Evolutionary conservation across 768 basidiomycete genomes (phyloP).

Genomic region (Lyophyllum atratum): DNA sequence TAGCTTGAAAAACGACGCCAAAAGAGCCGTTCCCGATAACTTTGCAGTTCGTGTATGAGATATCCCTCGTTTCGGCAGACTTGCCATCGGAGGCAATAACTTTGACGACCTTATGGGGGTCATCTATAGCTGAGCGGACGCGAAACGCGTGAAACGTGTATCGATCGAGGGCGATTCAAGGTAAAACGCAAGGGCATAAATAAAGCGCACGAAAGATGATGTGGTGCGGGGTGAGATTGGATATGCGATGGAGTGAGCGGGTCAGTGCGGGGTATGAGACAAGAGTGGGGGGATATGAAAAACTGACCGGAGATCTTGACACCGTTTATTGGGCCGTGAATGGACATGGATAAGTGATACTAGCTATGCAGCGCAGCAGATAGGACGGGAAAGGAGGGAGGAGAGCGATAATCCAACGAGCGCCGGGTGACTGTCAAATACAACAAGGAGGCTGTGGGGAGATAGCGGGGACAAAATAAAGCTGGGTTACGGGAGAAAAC

Average conservation of each 20-base stretch:
- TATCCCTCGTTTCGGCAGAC: slow-evolving; percentile 81
- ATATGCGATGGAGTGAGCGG: slow-evolving; percentile 24
- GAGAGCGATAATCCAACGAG: slow-evolving; percentile 13
- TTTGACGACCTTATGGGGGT: slow-evolving; percentile 95
- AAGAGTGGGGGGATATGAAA: slow-evolving; percentile 11
- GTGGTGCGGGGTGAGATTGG: slow-evolving; percentile 19
- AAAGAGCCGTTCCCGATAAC: slow-evolving; percentile 99
- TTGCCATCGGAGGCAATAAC: slow-evolving; percentile 96
- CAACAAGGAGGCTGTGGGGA: slow-evolving; percentile 4
- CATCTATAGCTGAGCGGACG: slow-evolving; percentile 71
- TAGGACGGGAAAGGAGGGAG: slow-evolving; percentile 8
- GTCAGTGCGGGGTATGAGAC: slow-evolving; percentile 30
- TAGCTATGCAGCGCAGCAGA: slow-evolving; percentile 12
- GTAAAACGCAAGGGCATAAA: slow-evolving; percentile 10
- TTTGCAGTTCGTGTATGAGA: slow-evolving; percentile 96
- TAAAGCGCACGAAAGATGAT: slow-evolving; percentile 1
- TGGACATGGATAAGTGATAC: slow-evolving; percentile 52
- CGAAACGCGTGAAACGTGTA: slow-evolving; percentile 25
- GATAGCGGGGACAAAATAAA: slow-evolving; percentile 7
- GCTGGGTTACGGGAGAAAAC: slow-evolving; percentile 19
- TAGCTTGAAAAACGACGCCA: slow-evolving; percentile 97
- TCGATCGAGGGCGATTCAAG: slow-evolving; percentile 39
- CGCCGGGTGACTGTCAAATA: slow-evolving; percentile 11
- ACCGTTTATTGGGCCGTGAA: slow-evolving; percentile 83
- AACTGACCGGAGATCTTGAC: slow-evolving; percentile 84